Conservation (phyloP, 2,329 filamentous ascomycete genomes). For the Exophiala spinifera region DNA sequence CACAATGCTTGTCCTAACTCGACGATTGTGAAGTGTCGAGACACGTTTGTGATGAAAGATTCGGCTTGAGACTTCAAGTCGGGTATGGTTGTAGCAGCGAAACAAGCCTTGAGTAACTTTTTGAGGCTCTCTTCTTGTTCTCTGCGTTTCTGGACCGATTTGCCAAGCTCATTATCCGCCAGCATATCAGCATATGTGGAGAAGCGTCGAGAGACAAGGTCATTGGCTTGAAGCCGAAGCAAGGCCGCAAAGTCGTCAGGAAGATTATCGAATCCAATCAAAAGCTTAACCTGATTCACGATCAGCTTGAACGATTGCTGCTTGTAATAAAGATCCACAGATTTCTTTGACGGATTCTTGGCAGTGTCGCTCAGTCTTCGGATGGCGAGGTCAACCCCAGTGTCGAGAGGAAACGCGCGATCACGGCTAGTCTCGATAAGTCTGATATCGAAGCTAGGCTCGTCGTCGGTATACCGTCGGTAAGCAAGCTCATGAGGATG, state of each 20-base stretch:
- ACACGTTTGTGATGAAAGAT: conserved; percentile 73
- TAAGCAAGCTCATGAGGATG: conserved; percentile 81
- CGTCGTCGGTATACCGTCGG: conserved; percentile 81
- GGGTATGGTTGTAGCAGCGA: conserved; percentile 78
- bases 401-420: conserved; percentile 77
- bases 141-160: conserved; percentile 82
- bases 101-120: conserved; percentile 82
- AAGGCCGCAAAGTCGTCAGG: conserved; percentile 85
- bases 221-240: conserved; percentile 83
- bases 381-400: conserved; percentile 86
- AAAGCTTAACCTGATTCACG: conserved; percentile 82
- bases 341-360: conserved; percentile 60
- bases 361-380: conserved; percentile 79
- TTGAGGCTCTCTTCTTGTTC: conserved; percentile 79
- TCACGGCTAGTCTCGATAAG: conserved; percentile 88
- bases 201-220: conserved; percentile 69
- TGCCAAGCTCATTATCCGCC: conserved; percentile 71
- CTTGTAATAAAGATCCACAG: conserved; percentile 82
- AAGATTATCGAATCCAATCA: conserved; percentile 80
- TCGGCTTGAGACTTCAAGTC: conserved; percentile 76
- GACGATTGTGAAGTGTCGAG: conserved; percentile 83
- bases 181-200: conserved; percentile 66
- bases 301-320: conserved; percentile 86
- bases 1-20: conserved; percentile 85
- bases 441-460: conserved; percentile 80